Percentiles rank a stretch among this genome's conserved stretches.
These are phyloP conservation scores for Sporobolomyces pararoseus DNA, from an alignment of 768 basidiomycete species.

Conservation along the genomic window DNA sequence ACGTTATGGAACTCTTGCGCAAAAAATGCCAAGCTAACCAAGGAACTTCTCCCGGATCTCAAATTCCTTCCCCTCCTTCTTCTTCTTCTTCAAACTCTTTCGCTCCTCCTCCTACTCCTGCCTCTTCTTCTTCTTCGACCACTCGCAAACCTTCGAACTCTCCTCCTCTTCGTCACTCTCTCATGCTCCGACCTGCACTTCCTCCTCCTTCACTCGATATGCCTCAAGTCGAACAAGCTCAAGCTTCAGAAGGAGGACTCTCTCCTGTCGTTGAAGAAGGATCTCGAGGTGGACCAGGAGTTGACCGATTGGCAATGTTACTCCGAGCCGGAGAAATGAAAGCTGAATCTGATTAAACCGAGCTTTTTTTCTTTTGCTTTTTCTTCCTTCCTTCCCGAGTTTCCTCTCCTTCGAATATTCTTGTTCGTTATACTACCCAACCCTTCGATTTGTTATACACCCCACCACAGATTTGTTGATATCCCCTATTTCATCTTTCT, in stretches of 20 bases:
- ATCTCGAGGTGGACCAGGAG: neutral
- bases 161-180: neutral
- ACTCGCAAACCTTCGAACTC: neutral
- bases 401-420: too few relatives aligned
- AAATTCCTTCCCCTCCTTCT: neutral
- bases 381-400: neutral
- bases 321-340: constrained; percentile 12
- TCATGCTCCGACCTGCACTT: neutral
- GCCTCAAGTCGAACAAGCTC: neutral
- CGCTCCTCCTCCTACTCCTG: neutral
- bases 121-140: neutral
- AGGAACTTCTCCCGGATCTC: neutral
- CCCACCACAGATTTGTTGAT: neutral
- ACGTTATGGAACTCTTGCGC: constrained; percentile 34
- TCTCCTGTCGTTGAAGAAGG: constrained; percentile 18
- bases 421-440: neutral
- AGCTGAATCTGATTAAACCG: neutral
- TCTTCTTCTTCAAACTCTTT: neutral
- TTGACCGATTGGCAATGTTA: constrained; percentile 9
- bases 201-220: constrained; percentile 8
- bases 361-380: neutral
- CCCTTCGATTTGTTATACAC: neutral
- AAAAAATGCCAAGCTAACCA: constrained; percentile 32
- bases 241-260: neutral
- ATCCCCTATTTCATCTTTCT: neutral